These are phyloP conservation scores for Gossypium davidsonii DNA, from an alignment of 441 rosid genomes.

Conservation along the genomic window DNA sequence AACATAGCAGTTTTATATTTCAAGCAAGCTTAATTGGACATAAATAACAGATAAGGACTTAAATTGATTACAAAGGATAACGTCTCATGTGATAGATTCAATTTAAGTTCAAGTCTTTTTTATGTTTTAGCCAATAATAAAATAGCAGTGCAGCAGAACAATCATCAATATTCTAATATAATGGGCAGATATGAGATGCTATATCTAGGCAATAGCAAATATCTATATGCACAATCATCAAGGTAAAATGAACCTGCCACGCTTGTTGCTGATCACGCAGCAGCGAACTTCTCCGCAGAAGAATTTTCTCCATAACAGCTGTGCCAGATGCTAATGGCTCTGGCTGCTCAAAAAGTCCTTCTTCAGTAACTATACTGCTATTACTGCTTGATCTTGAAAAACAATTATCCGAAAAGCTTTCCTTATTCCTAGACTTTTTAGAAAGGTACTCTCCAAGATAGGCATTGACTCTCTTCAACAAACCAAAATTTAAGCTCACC, in stretches of 20 bases:
- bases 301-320: constrained; percentile 45
- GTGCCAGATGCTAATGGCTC: constrained; percentile 46
- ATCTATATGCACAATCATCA: constrained; percentile 9
- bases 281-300: constrained; percentile 48
- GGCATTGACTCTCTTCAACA: constrained; percentile 53
- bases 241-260: constrained; percentile 66
- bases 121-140: neutral
- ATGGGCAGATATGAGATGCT: neutral
- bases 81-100: neutral
- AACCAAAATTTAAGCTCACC: constrained; percentile 55
- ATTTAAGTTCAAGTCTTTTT: neutral
- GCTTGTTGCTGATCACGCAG: constrained; percentile 54
- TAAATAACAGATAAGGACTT: neutral
- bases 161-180: constrained; percentile 7
- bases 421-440: constrained; percentile 38
- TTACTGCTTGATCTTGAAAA: constrained; percentile 57
- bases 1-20: neutral
- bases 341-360: constrained; percentile 67
- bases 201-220: neutral
- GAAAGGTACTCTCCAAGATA: constrained; percentile 56
- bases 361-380: constrained; percentile 54
- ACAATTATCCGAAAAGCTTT: constrained; percentile 34
- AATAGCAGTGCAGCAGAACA: constrained; percentile 2
- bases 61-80: neutral
- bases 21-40: neutral